These are phyloP conservation scores for Colletotrichum chrysophilum DNA, from an alignment of 2,329 filamentous ascomycete genomes.

Conservation along the genomic window DNA sequence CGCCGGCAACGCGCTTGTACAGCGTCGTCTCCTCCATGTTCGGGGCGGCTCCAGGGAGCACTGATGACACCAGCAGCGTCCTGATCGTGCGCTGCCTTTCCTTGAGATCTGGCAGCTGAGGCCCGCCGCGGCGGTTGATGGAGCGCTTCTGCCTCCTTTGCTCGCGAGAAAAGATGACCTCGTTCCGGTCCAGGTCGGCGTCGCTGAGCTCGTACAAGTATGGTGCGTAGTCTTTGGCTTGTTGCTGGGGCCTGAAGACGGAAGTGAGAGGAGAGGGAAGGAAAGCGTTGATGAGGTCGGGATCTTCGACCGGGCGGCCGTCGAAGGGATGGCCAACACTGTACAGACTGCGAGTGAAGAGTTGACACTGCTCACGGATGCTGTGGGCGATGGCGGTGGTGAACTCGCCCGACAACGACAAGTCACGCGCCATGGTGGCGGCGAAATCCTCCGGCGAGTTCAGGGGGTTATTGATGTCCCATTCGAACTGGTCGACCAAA, in stretches of 20 bases:
- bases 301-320: constrained; percentile 89
- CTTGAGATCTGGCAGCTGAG: constrained; percentile 92
- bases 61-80: constrained; percentile 89
- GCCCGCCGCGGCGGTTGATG: constrained; percentile 90
- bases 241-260: constrained; percentile 88
- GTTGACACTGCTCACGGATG: constrained; percentile 92
- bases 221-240: constrained; percentile 92
- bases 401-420: constrained; percentile 93
- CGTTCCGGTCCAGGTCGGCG: constrained; percentile 85
- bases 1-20: constrained; percentile 76
- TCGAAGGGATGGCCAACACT: constrained; percentile 95
- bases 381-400: constrained; percentile 97
- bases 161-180: constrained; percentile 91
- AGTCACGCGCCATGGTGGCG: constrained; percentile 83
- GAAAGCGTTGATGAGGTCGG: constrained; percentile 85
- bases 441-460: constrained; percentile 98
- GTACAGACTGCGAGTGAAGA: constrained; percentile 93
- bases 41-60: constrained; percentile 84
- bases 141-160: constrained; percentile 94
- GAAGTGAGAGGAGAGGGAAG: constrained; percentile 81
- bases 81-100: constrained; percentile 93
- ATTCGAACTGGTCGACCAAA: constrained; percentile 96
- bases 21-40: constrained; percentile 84
- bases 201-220: constrained; percentile 95
- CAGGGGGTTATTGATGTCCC: constrained; percentile 94